Conservation (phyloP, 192 early-diverging fungal species). For the Funneliformis geosporum region DNA sequence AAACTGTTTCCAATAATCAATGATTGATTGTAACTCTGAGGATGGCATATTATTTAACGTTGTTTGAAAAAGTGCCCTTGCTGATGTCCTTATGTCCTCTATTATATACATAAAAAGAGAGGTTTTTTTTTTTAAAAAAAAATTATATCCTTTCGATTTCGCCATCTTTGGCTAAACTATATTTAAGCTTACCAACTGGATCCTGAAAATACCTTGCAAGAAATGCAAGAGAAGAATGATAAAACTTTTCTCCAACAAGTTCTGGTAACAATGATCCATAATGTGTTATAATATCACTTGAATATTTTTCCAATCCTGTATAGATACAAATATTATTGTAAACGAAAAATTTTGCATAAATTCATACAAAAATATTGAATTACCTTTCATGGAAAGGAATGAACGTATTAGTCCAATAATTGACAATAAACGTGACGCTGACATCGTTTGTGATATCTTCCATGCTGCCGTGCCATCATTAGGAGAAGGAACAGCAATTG, state of each 20-base stretch:
- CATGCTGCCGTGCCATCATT: slow-evolving; percentile 44
- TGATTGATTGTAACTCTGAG: slow-evolving; percentile 49
- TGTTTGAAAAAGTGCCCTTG: slow-evolving; percentile 58
- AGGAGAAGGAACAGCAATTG: slow-evolving; percentile 53
- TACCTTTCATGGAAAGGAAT: slow-evolving; percentile 53
- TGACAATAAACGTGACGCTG: slow-evolving; percentile 66
- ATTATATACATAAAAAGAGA: slow-evolving; percentile 8
- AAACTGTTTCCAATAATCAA: slow-evolving; percentile 71
- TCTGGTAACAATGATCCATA: slow-evolving; percentile 55
- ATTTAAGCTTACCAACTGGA: slow-evolving; percentile 54
- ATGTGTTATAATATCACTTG: slow-evolving; percentile 45
- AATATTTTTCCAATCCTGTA: slow-evolving; percentile 50
- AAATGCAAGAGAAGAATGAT: slow-evolving; percentile 67
- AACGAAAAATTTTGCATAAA: neutral
- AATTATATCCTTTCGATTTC: neutral
- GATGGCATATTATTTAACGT: slow-evolving; percentile 54
- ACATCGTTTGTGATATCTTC: slow-evolving; percentile 64
- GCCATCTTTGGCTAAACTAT: neutral
- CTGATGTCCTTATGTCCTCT: slow-evolving; percentile 70
- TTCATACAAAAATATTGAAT: neutral
- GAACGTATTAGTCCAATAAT: slow-evolving; percentile 59
- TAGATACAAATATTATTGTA: neutral
- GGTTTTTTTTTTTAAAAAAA: no score
- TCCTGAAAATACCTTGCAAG: slow-evolving; percentile 87
- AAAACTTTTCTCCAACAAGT: slow-evolving; percentile 50